Conservation (phyloP, 345 rosid species). For the Melastoma malabathricum region DNA sequence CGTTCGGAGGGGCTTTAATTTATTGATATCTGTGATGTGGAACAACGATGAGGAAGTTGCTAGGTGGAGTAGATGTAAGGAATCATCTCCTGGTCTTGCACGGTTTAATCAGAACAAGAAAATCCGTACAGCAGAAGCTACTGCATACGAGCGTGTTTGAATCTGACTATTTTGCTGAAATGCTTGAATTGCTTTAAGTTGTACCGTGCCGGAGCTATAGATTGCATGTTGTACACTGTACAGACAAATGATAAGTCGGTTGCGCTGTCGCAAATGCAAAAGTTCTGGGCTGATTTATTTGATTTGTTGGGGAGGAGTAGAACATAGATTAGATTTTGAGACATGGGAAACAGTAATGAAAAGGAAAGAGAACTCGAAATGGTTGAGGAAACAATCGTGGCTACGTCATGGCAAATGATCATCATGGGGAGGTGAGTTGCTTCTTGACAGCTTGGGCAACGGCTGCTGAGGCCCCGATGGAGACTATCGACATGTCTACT, state of each 20-base stretch:
- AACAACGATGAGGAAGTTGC: constrained; percentile 32
- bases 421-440: neutral
- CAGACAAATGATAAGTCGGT: too few relatives aligned
- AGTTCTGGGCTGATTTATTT: too few relatives aligned
- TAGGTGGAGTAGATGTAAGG: constrained; percentile 57
- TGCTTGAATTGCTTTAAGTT: neutral
- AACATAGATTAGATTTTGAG: too few relatives aligned
- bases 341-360: too few relatives aligned
- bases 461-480: neutral
- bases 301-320: too few relatives aligned
- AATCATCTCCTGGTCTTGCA: constrained; percentile 38
- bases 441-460: neutral
- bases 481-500: neutral
- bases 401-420: neutral
- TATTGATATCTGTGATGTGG: constrained; percentile 38
- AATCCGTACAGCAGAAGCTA: constrained; percentile 29
- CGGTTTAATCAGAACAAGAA: constrained; percentile 39
- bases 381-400: too few relatives aligned
- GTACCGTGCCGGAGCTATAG: too few relatives aligned
- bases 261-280: too few relatives aligned
- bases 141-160: constrained; percentile 48
- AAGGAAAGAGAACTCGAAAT: too few relatives aligned
- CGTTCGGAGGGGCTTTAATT: constrained; percentile 45
- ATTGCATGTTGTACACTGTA: too few relatives aligned
- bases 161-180: neutral